A percentile compares a stretch with the other conserved stretches of the same genome.
Evolutionary conservation across 1,139 yeast genomes (phyloP).

Genomic region (Lodderomyces parapsilosis): DNA sequence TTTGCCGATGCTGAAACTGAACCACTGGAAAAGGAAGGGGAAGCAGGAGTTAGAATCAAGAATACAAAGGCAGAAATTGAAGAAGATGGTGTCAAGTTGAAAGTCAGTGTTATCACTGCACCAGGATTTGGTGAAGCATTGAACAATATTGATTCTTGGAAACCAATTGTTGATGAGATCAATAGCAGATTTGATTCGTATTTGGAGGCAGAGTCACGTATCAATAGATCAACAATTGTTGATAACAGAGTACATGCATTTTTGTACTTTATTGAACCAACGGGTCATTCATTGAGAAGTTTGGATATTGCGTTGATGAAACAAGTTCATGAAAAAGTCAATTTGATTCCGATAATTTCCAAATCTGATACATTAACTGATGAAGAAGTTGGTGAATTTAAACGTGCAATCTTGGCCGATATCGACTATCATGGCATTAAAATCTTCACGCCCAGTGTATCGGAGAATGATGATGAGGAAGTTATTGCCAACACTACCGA

Average conservation of each 20-base stretch:
- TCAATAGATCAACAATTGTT: slow-evolving; percentile 67
- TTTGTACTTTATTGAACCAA: slow-evolving; percentile 91
- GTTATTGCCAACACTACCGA: slow-evolving; percentile 63
- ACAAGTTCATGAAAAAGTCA: slow-evolving; percentile 86
- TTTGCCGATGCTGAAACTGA: slow-evolving; percentile 8
- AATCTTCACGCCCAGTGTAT: slow-evolving; percentile 75
- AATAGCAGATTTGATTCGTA: slow-evolving; percentile 82
- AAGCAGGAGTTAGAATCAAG: slow-evolving; percentile 54
- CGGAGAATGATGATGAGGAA: slow-evolving; percentile 87
- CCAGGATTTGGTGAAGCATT: slow-evolving; percentile 95
- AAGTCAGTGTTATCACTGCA: slow-evolving; percentile 81
- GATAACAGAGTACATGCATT: slow-evolving; percentile 88
- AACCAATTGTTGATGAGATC: slow-evolving; percentile 89
- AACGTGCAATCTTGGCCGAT: slow-evolving; percentile 73
- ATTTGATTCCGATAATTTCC: slow-evolving; percentile 91
- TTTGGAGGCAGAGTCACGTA: slow-evolving; percentile 86
- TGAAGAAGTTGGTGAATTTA: slow-evolving; percentile 77
- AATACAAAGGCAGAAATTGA: slow-evolving; percentile 73
- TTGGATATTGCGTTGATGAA: slow-evolving; percentile 89
- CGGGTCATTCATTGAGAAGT: slow-evolving; percentile 90
- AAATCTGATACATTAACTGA: slow-evolving; percentile 92
- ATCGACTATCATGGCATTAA: slow-evolving; percentile 73
- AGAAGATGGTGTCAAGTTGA: slow-evolving; percentile 90
- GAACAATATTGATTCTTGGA: slow-evolving; percentile 88
- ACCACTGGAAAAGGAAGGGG: slow-evolving; percentile 21